These are phyloP conservation scores for Russula lepida DNA, from an alignment of 768 basidiomycete genomes.

Conservation along the genomic window DNA sequence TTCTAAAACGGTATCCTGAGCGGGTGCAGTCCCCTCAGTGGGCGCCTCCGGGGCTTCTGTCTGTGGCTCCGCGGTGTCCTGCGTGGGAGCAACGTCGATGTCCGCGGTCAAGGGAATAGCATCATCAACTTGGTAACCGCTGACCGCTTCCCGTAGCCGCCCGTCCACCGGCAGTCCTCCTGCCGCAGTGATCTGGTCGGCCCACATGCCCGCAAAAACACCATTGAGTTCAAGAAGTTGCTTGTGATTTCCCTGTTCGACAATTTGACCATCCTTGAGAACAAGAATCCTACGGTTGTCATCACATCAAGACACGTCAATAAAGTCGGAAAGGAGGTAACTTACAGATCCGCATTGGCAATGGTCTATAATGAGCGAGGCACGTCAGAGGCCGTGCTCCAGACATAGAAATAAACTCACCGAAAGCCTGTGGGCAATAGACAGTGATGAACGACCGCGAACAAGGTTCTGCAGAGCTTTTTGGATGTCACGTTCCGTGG, in stretches of 20 bases:
- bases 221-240: constrained; percentile 68
- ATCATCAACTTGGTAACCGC: constrained; percentile 41
- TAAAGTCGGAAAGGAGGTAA: constrained; percentile 9
- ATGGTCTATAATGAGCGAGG: constrained; percentile 37
- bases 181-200: constrained; percentile 64
- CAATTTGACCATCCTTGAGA: constrained; percentile 80
- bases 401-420: constrained; percentile 28
- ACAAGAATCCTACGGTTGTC: constrained; percentile 62
- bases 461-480: constrained; percentile 77
- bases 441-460: constrained; percentile 61
- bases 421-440: constrained; percentile 73
- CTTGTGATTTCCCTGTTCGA: constrained; percentile 73
- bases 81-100: constrained; percentile 13
- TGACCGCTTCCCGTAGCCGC: constrained; percentile 33
- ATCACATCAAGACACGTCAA: constrained; percentile 12
- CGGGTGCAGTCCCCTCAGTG: constrained; percentile 17
- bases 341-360: constrained; percentile 43
- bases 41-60: constrained; percentile 16
- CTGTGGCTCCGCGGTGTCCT: constrained; percentile 11
- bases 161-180: constrained; percentile 41
- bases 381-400: constrained; percentile 9
- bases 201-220: constrained; percentile 82
- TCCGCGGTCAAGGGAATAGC: constrained; percentile 9
- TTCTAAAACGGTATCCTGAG: constrained; percentile 6
- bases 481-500: constrained; percentile 86